Conservation (phyloP, 768 basidiomycete genomes). For the Imleria badia region DNA sequence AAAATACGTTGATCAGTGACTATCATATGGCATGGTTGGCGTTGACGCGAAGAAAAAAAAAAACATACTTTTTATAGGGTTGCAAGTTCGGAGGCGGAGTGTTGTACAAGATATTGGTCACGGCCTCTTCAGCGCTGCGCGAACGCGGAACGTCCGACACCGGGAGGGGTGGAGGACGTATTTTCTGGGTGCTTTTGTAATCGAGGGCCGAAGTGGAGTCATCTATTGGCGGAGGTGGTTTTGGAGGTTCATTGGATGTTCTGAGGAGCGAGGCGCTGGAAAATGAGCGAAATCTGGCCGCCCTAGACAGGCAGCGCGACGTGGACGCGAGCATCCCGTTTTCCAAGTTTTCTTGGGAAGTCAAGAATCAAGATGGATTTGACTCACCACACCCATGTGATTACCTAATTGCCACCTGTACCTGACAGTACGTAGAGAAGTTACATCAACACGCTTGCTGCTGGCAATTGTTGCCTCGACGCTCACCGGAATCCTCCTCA, state of each 20-base stretch:
- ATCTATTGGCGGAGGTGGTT: conserved; percentile 77
- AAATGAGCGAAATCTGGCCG: conserved; percentile 24
- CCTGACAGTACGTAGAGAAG: too few relatives aligned
- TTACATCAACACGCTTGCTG: too few relatives aligned
- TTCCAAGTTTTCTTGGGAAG: neutral
- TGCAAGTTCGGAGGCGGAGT: conserved; percentile 89
- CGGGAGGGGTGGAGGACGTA: conserved; percentile 81
- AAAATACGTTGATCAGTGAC: conserved; percentile 2
- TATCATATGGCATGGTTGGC: neutral
- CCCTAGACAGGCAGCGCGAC: conserved; percentile 20
- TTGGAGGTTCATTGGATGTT: conserved; percentile 44
- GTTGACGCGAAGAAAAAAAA: neutral
- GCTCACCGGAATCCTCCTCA: too few relatives aligned
- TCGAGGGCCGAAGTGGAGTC: conserved; percentile 95
- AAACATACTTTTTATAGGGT: conserved; percentile 81
- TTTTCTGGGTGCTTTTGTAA: conserved; percentile 75
- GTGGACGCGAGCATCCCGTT: conserved; percentile 11
- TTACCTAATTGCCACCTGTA: conserved; percentile 10
- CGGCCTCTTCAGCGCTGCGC: conserved; percentile 90
- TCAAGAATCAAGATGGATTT: neutral
- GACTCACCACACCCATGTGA: neutral
- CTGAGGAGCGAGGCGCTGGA: conserved; percentile 15
- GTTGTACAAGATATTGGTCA: conserved; percentile 97
- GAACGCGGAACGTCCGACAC: conserved; percentile 80
- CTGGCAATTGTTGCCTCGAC: too few relatives aligned